Percentiles rank a stretch among this genome's conserved stretches.
Conservation (phyloP, 2,329 filamentous ascomycete genomes). For the Aphanocladium album region DNA sequence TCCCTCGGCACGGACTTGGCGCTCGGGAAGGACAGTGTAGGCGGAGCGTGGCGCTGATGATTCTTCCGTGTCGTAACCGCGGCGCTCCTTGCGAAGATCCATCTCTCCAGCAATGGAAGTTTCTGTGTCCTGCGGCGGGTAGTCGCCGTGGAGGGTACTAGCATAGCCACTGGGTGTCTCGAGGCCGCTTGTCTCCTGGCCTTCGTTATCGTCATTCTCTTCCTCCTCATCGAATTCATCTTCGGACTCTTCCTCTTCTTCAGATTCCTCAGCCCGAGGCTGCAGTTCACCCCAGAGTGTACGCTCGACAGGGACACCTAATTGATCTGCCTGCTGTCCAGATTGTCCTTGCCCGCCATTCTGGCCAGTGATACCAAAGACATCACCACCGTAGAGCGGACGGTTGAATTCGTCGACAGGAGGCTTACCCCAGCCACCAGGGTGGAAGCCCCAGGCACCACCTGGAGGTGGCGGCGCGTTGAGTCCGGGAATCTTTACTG, state of each 20-base stretch:
- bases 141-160: conserved; percentile 77
- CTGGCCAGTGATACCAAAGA: conserved; percentile 68
- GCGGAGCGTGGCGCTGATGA: conserved; percentile 68
- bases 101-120: conserved; percentile 82
- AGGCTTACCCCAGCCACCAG: conserved; percentile 93
- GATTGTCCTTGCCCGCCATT: conserved; percentile 27
- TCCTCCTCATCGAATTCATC: conserved; percentile 70
- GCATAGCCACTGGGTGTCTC: conserved; percentile 78
- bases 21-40: conserved; percentile 86
- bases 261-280: conserved; percentile 68
- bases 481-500: conserved; percentile 88
- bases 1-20: conserved; percentile 76
- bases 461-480: conserved; percentile 89
- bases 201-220: conserved; percentile 56
- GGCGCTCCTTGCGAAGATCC: conserved; percentile 76
- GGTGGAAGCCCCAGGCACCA: conserved; percentile 89
- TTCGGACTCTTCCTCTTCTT: conserved; percentile 68
- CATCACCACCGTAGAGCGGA: conserved; percentile 88
- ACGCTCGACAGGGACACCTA: conserved; percentile 78
- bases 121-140: conserved; percentile 60
- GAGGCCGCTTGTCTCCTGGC: conserved; percentile 61
- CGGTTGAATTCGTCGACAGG: conserved; percentile 90
- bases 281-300: conserved; percentile 90
- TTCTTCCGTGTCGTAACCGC: conserved; percentile 86
- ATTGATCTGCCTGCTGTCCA: conserved; percentile 26